Evolutionary conservation across 176 grass and related monocot genomes (phyloP), one percentile per base, ranked within the genome.

Genomic region (Hyparrhenia diplandra): DNA sequence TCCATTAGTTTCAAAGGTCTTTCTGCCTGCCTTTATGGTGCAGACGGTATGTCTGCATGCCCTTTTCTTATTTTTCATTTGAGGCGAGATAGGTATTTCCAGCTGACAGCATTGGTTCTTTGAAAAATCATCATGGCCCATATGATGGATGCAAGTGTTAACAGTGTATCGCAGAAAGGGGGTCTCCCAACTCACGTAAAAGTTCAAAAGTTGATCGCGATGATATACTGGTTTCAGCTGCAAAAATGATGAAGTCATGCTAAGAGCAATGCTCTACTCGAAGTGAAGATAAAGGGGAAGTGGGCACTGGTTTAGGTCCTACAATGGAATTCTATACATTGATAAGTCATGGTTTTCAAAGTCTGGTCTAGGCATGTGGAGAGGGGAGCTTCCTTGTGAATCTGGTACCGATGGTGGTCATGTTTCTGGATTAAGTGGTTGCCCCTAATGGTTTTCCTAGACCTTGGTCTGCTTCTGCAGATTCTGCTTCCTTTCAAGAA

Each of bases 31-130:
- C 96, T 63, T 87, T 85, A 76, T 99, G 96, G 96, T 99, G 90
- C 74, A 88, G 95, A 80, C 86, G 95, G 71, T n/a, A 91, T 93
- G 87, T 75, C 89, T 61, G 71, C 85, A 30, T 95, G 96, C n/a
- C 89, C 92, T 67, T 67, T 99, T 99, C 90, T 91, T 99, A 81
- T 99, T 99, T 99, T 91, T 95, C 96, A 35, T 93, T 95, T 80
- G 96, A 95, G 75, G 76, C 96, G 61, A 93, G 91, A 83, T 77
- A 81, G 91, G 80, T 99, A 95, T 88, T 99, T 99, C 87, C 89
- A 87, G 23, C 51, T 95, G 64, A 83, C 76, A 55, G 43, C 86
- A 89, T 95, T 91, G 92, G 85, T 81, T 85, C 85, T 78, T 85
- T 74, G 80, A 89, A 77, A 62, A 72, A 34, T 18, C 89, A 94